Evolutionary conservation across 441 rosid genomes (phyloP).

Genomic region (Erysimum cheiri): DNA sequence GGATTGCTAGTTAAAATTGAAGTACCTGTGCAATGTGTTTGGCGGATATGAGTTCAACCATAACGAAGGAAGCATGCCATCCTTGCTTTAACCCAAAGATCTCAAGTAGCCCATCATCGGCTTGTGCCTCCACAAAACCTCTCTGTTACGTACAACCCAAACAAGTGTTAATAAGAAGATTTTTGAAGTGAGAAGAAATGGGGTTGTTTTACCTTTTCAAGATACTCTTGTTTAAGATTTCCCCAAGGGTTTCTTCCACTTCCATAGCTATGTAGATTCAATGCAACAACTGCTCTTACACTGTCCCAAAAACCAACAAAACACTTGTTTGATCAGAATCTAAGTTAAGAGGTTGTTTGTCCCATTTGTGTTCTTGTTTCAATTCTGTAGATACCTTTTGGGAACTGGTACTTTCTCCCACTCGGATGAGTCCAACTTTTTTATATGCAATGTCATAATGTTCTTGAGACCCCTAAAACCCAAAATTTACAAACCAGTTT

Average conservation of each 20-base stretch:
- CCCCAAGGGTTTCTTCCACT: conserved; percentile 99
- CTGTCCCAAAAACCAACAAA: conserved; percentile 46
- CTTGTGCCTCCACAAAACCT: conserved; percentile 93
- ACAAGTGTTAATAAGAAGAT: background rate
- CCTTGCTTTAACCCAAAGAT: conserved; percentile 96
- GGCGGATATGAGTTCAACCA: conserved; percentile 98
- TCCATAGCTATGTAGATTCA: conserved; percentile 90
- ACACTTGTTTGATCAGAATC: conserved; percentile 6
- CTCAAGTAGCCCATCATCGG: conserved; percentile 92
- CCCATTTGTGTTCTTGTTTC: conserved; percentile 14
- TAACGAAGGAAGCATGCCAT: conserved; percentile 98
- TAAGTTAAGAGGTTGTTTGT: background rate
- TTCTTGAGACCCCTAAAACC: conserved; percentile 81
- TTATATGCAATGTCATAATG: conserved; percentile 76
- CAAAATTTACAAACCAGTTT: conserved; percentile 4
- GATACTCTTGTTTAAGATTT: conserved; percentile 69
- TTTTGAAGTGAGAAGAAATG: background rate
- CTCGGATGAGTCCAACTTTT: conserved; percentile 77
- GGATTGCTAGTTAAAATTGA: conserved; percentile 1
- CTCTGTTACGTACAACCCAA: conserved; percentile 53
- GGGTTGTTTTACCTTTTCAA: conserved; percentile 70
- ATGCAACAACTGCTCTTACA: conserved; percentile 89
- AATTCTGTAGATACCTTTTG: conserved; percentile 61
- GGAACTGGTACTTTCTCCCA: conserved; percentile 92
- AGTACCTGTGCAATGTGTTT: conserved; percentile 97